Conservation (phyloP, 129 eudicot genomes). For the Arctium minus region DNA sequence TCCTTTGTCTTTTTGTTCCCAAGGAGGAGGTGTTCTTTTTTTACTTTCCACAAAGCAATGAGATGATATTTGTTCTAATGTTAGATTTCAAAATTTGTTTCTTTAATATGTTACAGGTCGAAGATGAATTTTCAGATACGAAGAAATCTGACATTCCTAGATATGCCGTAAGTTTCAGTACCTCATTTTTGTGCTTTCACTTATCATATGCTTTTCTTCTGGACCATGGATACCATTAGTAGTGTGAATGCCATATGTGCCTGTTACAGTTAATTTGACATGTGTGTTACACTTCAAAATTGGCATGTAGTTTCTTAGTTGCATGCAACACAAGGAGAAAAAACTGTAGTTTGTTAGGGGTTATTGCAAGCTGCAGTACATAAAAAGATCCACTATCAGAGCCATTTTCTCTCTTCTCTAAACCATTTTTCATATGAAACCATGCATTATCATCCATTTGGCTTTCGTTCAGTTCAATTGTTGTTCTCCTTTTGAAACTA, state of each 20-base stretch:
- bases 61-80: constrained; percentile 1
- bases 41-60: not conserved
- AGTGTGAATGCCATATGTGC: not conserved
- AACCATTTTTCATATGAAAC: not conserved
- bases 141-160: constrained; percentile 63
- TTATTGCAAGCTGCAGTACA: too few relatives aligned
- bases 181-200: not conserved
- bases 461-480: not conserved
- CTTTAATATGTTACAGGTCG: constrained; percentile 40
- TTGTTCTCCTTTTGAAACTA: not conserved
- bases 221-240: not conserved
- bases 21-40: not conserved
- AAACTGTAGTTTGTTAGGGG: too few relatives aligned
- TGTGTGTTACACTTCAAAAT: not conserved
- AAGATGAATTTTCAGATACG: constrained; percentile 43
- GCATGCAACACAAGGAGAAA: not conserved
- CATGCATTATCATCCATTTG: constrained; percentile 1
- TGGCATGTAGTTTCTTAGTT: not conserved
- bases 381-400: too few relatives aligned
- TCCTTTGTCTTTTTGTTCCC: not conserved
- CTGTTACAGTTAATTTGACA: not conserved
- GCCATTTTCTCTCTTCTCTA: not conserved
- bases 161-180: constrained; percentile 69
- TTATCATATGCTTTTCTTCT: not conserved
- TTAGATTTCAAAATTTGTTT: constrained; percentile 4